A percentile compares a stretch with the other conserved stretches of the same genome.
Conservation (phyloP, 768 basidiomycete species). For the Leucocoprinus sp. region DNA sequence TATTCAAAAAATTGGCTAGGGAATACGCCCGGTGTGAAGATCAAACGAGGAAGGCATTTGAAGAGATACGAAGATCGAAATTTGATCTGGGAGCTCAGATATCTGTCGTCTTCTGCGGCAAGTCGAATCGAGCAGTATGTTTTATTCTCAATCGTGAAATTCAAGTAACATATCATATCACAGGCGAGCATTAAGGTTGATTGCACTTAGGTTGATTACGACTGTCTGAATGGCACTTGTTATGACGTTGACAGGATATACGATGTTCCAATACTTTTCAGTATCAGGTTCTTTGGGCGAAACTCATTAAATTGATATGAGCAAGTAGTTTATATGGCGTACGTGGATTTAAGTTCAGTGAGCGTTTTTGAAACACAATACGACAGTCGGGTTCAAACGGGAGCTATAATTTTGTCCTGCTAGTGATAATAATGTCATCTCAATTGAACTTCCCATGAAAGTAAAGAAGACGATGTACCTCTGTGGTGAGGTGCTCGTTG, state of each 20-base stretch:
- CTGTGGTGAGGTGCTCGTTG: constrained; percentile 41
- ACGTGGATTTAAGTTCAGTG: too few relatives aligned
- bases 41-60: background rate
- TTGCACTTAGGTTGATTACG: background rate
- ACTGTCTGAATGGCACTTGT: background rate
- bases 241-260: too few relatives aligned
- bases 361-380: constrained; percentile 55
- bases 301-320: too few relatives aligned
- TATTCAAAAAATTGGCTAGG: constrained; percentile 1
- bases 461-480: background rate
- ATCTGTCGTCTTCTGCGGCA: background rate
- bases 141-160: background rate
- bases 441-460: too few relatives aligned
- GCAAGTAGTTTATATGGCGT: too few relatives aligned
- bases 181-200: background rate
- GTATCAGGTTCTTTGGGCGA: too few relatives aligned
- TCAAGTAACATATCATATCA: background rate
- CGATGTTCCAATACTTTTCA: too few relatives aligned
- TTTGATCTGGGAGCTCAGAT: background rate
- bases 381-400: too few relatives aligned
- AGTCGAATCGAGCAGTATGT: background rate
- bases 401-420: too few relatives aligned
- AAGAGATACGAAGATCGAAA: background rate
- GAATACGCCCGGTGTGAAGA: constrained; percentile 4
- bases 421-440: too few relatives aligned